Evolutionary conservation across 176 grass and related monocot species (phyloP), one percentile per base, ranked within the genome.

Genomic region (Juncus inflexus): DNA sequence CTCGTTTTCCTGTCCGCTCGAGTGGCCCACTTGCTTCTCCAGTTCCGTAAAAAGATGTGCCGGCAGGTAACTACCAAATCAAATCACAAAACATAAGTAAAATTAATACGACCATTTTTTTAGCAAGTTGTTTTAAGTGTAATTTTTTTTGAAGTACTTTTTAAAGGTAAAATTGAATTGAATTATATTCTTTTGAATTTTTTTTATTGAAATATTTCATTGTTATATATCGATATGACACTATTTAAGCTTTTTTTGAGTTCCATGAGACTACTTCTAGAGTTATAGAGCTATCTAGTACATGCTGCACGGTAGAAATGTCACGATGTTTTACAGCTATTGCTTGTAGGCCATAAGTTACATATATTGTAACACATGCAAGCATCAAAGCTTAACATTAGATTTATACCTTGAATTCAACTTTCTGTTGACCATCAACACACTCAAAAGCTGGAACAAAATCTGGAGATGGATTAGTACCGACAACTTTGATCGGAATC

Each of bases 1-100:
- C 89, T 47, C 81, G 70, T 52, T 88, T 92, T 39, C 89, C 89
- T 50, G 89, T 92, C 4, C 89, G 63, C 66, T 92, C 89, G 73
- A 92, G 89, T 74, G 61, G 81, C 3, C 84, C 89, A 14, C 89
- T 92, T 7, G 78, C 84, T 88, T 92, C 89, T 69, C 89, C 89
- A 58, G 84, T 92, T 12, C 89, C 89, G 58, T 92, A 87, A 58
- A 87, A 77, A 37, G 84, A 87, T 12, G 84, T 88, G 55, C 81
- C 89, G 12, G 71, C 61, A 69, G 89, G 89, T 79, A 92, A 76
- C 89, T 92, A 73, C 5, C 69, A 15, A n/a, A 52, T 36, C 38
- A 40, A 52, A 66, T 56, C 7, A 49, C 14, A 47, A 43, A 6
- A 78, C 61, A 15, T 66, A 10, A 9, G 41, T 15, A 42, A 9